Evolutionary conservation across 202 grass and related monocot genomes (phyloP), one percentile per base, ranked within the genome.

Genomic region (Setaria viridis): DNA sequence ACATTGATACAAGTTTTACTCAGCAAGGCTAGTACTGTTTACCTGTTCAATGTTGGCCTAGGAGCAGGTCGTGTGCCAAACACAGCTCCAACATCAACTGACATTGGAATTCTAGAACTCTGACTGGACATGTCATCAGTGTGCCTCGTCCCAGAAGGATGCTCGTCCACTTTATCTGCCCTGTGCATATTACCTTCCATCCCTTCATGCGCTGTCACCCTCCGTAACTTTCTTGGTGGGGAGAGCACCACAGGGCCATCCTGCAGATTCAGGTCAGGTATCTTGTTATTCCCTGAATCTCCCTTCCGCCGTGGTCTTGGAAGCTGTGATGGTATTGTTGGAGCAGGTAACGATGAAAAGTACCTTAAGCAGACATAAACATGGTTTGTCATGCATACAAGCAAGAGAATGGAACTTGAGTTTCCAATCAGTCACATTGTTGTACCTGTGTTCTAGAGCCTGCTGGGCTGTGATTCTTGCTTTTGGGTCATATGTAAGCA

Each of bases 401-500:
- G 77, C 32, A 81, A 73, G 47, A 72, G 32, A 88, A 54, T 15
- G 25, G 17, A 66, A 75, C 6, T 78, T 67, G 9, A 37, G 48
- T 67, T 72, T 79, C 41, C n/a, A 67, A 80, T 57, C 56, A 7
- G n/a, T 51, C 33, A 73, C 29, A 88, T 72, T 7, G 2, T 21
- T 42, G 43, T 70, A 95, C 97, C 97, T 97, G 92, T 99, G 97
- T 51, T 99, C 97, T 32, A 99, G 70, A 35, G 97, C 97, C 89
- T 99, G 97, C 72, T 99, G 97, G 70, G 90, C 89, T 4, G 92
- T 91, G 79, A 99, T 99, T 80, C 97, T 96, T 88, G 90, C 86
- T 83, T 99, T 99, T 64, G 97, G 97, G 75, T 99, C 97, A 76
- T 99, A 99, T 12, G 92, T 94, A 45, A 99, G 92, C 97, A 99